Base-by-base conservation (phyloP, 345 rosid genomes). In the Salix udensis region DNA sequence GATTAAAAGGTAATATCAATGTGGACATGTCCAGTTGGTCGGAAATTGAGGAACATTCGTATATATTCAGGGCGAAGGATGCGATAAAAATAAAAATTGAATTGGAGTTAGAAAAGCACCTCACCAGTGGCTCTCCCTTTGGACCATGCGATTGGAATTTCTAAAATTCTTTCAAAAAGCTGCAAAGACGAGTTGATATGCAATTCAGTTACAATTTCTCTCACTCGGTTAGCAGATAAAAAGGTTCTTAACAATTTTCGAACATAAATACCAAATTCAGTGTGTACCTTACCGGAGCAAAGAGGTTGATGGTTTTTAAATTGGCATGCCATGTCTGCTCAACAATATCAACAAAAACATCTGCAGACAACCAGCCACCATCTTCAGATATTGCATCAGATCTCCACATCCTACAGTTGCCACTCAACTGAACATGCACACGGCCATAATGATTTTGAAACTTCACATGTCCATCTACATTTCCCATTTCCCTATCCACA, bases 51-150 rank as follows among this genome's bases (percentile, higher is more conserved):
- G 16, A 3, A 48, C 24, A 53, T 74, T 64, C 48, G 67, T 61
- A 52, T 31, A 72, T 16, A 42, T 34, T 53, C 71, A 36, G 18
- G 36, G 50, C 16, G 60, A 75, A 53, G 60, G 67, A 37, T 70
- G 18, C 7, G 67, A 70, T 46, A 15, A 46, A 46, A 46, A 65
- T 42, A 36, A 65, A 48, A 65, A 58, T n/a, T 39, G 55, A 79
- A 70, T 46, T 73, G 65, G 34, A 85, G 90, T 86, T 82, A 91
- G 97, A 88, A 74, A 93, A 89, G 93, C 97, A 94, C 98, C 97
- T 95, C 98, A 91, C 98, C 98, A 74, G 93, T 88, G 81, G 96
- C 98, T 89, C 97, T 95, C 82, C 98, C 98, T 82, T 90, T 89
- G 24, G 86, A 88, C 98, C 98, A 95, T 34, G 82, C 78, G 78